These are phyloP conservation scores for Berkeleyomyces basicola DNA, from an alignment of 2,329 filamentous ascomycete genomes.

Conservation along the genomic window DNA sequence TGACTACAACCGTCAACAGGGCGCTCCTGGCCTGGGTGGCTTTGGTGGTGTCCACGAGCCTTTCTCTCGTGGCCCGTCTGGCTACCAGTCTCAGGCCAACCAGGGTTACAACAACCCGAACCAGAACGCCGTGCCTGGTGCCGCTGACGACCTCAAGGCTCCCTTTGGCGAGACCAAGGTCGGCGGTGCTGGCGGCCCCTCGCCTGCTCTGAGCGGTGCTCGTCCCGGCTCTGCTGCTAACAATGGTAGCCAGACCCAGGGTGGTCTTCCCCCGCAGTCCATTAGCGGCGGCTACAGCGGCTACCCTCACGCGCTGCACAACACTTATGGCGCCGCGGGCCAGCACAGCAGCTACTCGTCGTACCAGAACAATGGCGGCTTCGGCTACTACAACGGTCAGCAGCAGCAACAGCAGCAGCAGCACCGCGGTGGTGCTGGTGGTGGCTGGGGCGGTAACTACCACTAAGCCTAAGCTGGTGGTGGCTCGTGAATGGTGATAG, in stretches of 20 bases:
- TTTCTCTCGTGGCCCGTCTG: conserved; percentile 35
- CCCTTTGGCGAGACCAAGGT: conserved; percentile 40
- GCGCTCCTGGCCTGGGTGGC: conserved; percentile 34
- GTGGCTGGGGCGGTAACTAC: conserved; percentile 46
- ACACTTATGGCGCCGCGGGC: conserved; percentile 34
- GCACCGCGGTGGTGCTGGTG: conserved; percentile 18
- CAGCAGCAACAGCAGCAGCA: conserved; percentile 19
- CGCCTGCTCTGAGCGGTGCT: conserved; percentile 37
- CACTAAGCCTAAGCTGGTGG: conserved; percentile 21
- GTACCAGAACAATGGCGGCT: conserved; percentile 29
- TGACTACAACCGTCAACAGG: conserved; percentile 36
- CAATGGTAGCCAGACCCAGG: conserved; percentile 30
- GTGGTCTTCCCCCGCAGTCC: conserved; percentile 40
- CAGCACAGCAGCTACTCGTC: conserved; percentile 40
- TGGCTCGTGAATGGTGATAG: neutral
- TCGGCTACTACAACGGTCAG: conserved; percentile 30
- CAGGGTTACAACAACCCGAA: conserved; percentile 36
- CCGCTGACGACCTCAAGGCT: conserved; percentile 37
- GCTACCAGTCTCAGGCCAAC: conserved; percentile 37
- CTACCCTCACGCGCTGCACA: conserved; percentile 37
- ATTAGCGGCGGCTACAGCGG: conserved; percentile 33
- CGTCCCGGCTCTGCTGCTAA: conserved; percentile 43
- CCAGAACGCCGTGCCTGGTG: conserved; percentile 27
- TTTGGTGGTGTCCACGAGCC: conserved; percentile 30
- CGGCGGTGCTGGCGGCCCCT: conserved; percentile 30